Evolutionary conservation across 768 basidiomycete species (phyloP), one percentile per base, ranked within the genome.

Genomic region (Russula compacta): DNA sequence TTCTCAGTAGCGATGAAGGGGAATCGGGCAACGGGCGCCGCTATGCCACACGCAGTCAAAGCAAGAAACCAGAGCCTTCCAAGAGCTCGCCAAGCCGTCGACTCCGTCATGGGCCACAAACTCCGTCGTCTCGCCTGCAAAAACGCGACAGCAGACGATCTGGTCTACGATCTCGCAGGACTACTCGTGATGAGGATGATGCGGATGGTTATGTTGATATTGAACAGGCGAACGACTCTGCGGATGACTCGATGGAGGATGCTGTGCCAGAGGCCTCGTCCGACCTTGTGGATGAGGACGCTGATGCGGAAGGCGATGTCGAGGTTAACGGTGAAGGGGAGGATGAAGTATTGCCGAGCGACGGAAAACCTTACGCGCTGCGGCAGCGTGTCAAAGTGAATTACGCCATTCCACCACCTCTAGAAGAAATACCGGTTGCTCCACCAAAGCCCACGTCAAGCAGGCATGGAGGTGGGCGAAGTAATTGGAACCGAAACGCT

Each of bases 401-500:
- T 69, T 92, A 92, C 59, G 85, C 85, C 12, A 87, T 91, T 21
- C 88, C 87, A 1, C 89, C 90, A 0, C 86, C 89, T 0, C 74
- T 92, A 15, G 90, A 92, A 53, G 88, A 91, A 39, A 73, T 87
- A 70, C 73, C 70, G 2, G 78, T 77, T 46, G 80, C 81, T 0
- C 77, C 78, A 6, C 71, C 75, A 35, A 77, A 75, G 61, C 68
- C 66, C 10, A 66, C 68, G 32, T 44, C 66, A 8, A 60, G 53
- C 6, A 68, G 63, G 8, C 7, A 63, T 36, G 65, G 69, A 47
- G 75, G 76, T 56, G 72, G 75, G 21, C 62, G 78, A 73, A 53
- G 72, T 67, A 47, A 71, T 66, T 35, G 67, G 66, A 53, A 63
- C 66, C 61, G 72, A 68, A 74, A 72, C 32, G 75, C 75, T 48